Conservation (phyloP, 139 green algal species). For the Diplosphaera chodatii region DNA sequence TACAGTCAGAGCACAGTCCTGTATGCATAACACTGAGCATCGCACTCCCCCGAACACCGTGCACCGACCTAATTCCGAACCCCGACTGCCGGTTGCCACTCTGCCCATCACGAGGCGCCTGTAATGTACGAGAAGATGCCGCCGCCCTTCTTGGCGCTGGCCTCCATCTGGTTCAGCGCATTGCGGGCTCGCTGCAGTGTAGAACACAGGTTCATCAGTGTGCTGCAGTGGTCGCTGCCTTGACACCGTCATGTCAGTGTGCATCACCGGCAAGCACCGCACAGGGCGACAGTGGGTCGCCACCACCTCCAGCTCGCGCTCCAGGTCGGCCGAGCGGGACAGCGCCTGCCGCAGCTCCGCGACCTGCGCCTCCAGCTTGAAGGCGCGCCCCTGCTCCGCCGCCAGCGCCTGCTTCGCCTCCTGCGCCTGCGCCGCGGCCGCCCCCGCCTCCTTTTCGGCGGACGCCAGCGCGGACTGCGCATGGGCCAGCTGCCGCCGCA, state of each 20-base stretch:
- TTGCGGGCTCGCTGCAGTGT: background rate
- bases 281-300: too few relatives aligned
- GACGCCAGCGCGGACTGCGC: constrained; percentile 37
- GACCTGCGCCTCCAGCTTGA: constrained; percentile 51
- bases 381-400: constrained; percentile 34
- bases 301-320: constrained; percentile 31
- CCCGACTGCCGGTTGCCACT: too few relatives aligned
- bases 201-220: too few relatives aligned
- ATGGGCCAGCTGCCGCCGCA: constrained; percentile 61
- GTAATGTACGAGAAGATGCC: background rate
- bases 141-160: background rate
- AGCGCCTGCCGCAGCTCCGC: constrained; percentile 41
- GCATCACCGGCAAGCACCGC: too few relatives aligned
- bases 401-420: constrained; percentile 21
- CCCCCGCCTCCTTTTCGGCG: constrained; percentile 23
- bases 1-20: too few relatives aligned
- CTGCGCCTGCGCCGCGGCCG: constrained; percentile 11
- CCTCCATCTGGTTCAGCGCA: background rate
- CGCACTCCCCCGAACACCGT: too few relatives aligned
- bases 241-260: too few relatives aligned
- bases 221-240: too few relatives aligned
- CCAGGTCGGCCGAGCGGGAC: constrained; percentile 29
- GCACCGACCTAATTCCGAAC: too few relatives aligned
- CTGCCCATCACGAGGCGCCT: background rate
- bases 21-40: too few relatives aligned